Base-by-base conservation (phyloP, 1,284 basidiomycete species). In the Trametes pubescens region DNA sequence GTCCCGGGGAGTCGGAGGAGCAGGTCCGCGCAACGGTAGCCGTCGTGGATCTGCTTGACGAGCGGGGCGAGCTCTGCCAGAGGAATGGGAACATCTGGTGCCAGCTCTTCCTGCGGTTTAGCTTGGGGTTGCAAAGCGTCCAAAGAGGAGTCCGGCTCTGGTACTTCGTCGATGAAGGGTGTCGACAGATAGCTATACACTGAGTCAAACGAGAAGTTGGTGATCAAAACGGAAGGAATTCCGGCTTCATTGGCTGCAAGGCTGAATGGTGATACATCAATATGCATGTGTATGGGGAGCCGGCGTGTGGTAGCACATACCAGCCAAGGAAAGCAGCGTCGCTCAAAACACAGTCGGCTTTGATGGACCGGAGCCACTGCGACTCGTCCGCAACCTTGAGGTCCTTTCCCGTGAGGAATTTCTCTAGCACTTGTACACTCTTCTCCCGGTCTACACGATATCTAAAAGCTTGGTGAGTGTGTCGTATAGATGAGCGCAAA, bases 191-290 rank as follows among this genome's bases (percentile, higher is more conserved):
- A 92, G 67, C 89, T 91, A 73, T 90, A 93, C 11, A 92, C 90
- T 0, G 91, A 90, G 75, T 93, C 90, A 74, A 93, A 93, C 0
- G 90, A 90, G 73, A 93, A 93, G 77, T 93, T 93, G 57, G 90
- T 92, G 65, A 92, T 83, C 18, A 93, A 79, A 51, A 88, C 80
- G 0, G 88, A 89, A 1, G 91, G 91, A 29, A 93, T 80, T 0
- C 83, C 81, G 0, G 86, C 84, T 37, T 79, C 73, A 64, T 87
- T 85, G 2, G 90, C 91, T 1, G 91, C 90, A 54, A 89, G 81
- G 72, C 91, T 92, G 16, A 1, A 51, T 24, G 52, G 1, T 2
- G 4, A 7, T 24, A 24, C 21, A 10, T 10, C 4, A 24, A 5
- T 5, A 18, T 37, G 7, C 2, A n/a, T n/a, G 37, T 22, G 10